phyloP scores from a whole-genome alignment of 441 rosid species.

The Kokia cookei region DNA sequence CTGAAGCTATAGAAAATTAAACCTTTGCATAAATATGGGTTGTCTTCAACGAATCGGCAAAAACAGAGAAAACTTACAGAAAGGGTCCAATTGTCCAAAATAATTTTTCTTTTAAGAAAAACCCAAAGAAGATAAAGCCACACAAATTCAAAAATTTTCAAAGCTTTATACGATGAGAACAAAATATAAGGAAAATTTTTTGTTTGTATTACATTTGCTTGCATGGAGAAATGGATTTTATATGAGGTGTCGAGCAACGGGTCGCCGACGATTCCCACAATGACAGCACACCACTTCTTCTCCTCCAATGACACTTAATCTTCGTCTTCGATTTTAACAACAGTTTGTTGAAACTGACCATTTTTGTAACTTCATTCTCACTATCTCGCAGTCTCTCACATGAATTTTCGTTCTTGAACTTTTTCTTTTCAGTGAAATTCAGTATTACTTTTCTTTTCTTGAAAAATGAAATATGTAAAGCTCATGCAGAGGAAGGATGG shows the following conservation, averaged over 20 bases:
- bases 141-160: too few relatives aligned
- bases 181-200: too few relatives aligned
- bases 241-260: background rate
- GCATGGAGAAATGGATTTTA: background rate
- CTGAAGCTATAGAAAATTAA: background rate
- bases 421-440: too few relatives aligned
- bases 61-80: background rate
- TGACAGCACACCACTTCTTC: background rate
- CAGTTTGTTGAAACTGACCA: too few relatives aligned
- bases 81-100: background rate
- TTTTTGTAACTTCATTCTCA: too few relatives aligned
- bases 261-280: background rate
- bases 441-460: too few relatives aligned
- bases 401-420: too few relatives aligned
- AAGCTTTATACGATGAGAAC: too few relatives aligned
- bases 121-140: slow-evolving; percentile 2
- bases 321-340: background rate
- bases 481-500: too few relatives aligned
- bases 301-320: background rate
- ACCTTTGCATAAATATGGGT: background rate
- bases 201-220: background rate
- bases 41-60: background rate
- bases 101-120: background rate
- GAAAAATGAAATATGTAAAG: too few relatives aligned
- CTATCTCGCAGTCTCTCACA: too few relatives aligned